phyloP scores from a whole-genome alignment of 441 rosid genomes.

The Raphanus hybrid region DNA sequence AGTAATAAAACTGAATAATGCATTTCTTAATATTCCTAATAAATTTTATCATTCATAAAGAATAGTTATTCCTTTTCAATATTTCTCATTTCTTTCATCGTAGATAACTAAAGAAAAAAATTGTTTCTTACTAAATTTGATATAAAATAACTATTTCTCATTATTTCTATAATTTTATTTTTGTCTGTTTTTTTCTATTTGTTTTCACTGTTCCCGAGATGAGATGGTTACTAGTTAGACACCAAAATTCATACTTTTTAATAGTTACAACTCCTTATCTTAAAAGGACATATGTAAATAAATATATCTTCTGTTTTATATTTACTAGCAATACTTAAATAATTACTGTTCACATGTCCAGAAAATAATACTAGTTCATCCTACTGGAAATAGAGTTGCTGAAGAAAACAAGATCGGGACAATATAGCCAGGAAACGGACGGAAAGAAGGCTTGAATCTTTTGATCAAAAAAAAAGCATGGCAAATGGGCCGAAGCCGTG shows the following conservation, averaged over 20 bases:
- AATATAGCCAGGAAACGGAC: conserved; percentile 57
- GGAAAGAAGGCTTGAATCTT: conserved; percentile 67
- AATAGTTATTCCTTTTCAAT: too few relatives aligned
- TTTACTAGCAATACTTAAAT: neutral
- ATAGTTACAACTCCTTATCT: neutral
- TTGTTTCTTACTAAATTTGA: too few relatives aligned
- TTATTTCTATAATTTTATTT: too few relatives aligned
- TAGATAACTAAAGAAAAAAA: too few relatives aligned
- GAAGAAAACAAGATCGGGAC: conserved; percentile 79
- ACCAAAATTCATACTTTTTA: too few relatives aligned
- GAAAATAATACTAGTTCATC: conserved; percentile 3
- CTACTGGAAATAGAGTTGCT: conserved; percentile 52
- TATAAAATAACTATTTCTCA: too few relatives aligned
- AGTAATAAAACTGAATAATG: too few relatives aligned
- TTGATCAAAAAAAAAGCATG: conserved; percentile 29
- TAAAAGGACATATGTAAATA: neutral
- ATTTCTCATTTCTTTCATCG: too few relatives aligned
- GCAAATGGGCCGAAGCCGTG: conserved; percentile 86
- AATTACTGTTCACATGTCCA: neutral
- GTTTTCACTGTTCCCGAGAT: too few relatives aligned
- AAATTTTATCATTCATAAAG: too few relatives aligned
- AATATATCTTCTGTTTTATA: neutral
- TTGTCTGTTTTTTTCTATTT: neutral
- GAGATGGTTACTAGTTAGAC: too few relatives aligned
- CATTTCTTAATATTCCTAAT: too few relatives aligned